phyloP scores from a whole-genome alignment of 305 asterid genomes.

The Fraxinus platypoda region DNA sequence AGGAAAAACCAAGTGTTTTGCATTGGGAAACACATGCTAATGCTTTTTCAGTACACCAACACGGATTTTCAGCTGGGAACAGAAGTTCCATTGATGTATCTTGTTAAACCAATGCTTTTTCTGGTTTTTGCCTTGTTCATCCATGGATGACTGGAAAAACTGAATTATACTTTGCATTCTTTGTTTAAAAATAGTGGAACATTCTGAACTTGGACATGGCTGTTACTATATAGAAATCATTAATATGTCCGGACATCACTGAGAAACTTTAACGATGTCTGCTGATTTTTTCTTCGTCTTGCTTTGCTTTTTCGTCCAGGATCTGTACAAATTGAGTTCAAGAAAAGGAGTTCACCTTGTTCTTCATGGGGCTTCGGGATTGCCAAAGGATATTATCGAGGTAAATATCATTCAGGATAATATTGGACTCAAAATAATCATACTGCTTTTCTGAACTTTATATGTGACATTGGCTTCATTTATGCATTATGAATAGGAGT shows the following conservation, averaged over 20 bases:
- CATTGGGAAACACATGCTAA: not conserved
- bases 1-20: not conserved
- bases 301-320: slow-evolving; percentile 40
- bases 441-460: not conserved
- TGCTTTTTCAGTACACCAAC: not conserved
- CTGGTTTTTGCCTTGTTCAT: not conserved
- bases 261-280: not conserved
- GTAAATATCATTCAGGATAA: slow-evolving; percentile 31
- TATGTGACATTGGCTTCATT: not conserved
- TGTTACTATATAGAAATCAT: not conserved
- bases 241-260: not conserved
- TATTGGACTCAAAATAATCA: not conserved
- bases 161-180: not conserved
- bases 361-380: slow-evolving; percentile 97
- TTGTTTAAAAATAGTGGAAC: not conserved
- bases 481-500: slow-evolving; percentile 48
- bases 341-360: slow-evolving; percentile 75
- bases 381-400: slow-evolving; percentile 74
- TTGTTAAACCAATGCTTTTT: not conserved
- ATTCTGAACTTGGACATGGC: not conserved
- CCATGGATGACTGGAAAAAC: not conserved
- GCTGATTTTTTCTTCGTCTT: not conserved
- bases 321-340: slow-evolving; percentile 63
- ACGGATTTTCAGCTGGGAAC: not conserved
- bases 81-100: not conserved